Evolutionary conservation across 331 rosid species (phyloP).

Genomic region (Dryas integrifolia): DNA sequence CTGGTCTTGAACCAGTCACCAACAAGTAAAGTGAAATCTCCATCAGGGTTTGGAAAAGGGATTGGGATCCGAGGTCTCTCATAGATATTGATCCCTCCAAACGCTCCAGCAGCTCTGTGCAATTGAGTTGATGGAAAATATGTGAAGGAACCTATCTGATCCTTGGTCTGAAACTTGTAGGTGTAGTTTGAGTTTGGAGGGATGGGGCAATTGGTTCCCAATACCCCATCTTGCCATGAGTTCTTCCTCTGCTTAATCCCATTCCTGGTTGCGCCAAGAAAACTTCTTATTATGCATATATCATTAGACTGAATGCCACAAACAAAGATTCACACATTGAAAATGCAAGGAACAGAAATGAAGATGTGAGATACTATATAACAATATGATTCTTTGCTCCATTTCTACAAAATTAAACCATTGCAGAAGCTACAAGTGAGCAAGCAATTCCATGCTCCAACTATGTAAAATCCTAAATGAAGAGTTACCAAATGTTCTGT

Average conservation of each 20-base stretch:
- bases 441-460: background rate
- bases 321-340: background rate
- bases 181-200: conserved; percentile 88
- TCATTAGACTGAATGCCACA: conserved; percentile 6
- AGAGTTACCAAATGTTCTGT: background rate
- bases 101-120: conserved; percentile 90
- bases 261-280: conserved; percentile 51
- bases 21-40: conserved; percentile 76
- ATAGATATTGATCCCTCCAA: conserved; percentile 75
- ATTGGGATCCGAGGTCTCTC: conserved; percentile 76
- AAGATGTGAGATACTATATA: background rate
- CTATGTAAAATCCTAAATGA: background rate
- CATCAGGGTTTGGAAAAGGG: conserved; percentile 74
- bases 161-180: conserved; percentile 82
- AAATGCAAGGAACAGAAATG: background rate
- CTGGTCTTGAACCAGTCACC: conserved; percentile 87
- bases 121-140: conserved; percentile 85
- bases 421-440: background rate
- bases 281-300: background rate
- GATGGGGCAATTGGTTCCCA: conserved; percentile 92
- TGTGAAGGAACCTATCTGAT: conserved; percentile 81
- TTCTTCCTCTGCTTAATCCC: conserved; percentile 96
- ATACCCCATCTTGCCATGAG: conserved; percentile 99
- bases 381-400: background rate
- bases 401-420: background rate